Conservation (phyloP, 257 asterid species). For the Nicotiana sylvestris region DNA sequence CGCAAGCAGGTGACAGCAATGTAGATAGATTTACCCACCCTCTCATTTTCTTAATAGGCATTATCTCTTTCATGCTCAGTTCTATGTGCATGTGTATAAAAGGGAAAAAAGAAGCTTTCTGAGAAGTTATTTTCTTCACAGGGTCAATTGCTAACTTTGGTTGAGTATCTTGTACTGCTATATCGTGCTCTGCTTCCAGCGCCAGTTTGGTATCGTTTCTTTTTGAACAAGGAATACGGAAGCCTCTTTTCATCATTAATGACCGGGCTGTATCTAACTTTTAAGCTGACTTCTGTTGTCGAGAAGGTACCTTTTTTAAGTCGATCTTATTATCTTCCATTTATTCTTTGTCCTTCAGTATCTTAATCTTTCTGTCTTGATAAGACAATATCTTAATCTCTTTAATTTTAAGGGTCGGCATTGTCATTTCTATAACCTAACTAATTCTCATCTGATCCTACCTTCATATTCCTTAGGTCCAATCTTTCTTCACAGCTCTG, state of each 20-base stretch:
- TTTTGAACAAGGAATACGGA: slow-evolving; percentile 87
- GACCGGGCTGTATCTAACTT: slow-evolving; percentile 83
- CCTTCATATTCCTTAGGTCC: slow-evolving; percentile 46
- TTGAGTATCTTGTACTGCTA: slow-evolving; percentile 68
- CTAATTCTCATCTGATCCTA: not conserved
- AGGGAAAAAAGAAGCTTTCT: not conserved
- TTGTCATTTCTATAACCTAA: not conserved
- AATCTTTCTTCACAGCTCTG: slow-evolving; percentile 56
- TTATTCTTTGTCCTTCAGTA: slow-evolving; percentile 1
- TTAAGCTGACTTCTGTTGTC: slow-evolving; percentile 87
- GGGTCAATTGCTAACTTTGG: slow-evolving; percentile 86
- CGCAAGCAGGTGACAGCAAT: slow-evolving; percentile 63
- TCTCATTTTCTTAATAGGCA: not conserved
- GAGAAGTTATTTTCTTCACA: slow-evolving; percentile 19
- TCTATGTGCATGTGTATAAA: not conserved
- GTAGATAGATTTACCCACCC: not conserved
- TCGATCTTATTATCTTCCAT: slow-evolving; percentile 9
- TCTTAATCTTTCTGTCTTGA: not conserved
- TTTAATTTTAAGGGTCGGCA: not conserved
- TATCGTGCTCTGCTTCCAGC: slow-evolving; percentile 88
- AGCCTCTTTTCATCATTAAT: slow-evolving; percentile 82
- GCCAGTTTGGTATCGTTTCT: slow-evolving; percentile 95
- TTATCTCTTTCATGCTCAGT: not conserved
- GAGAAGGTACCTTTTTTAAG: slow-evolving; percentile 63
- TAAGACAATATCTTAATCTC: not conserved